These are phyloP conservation scores for Ramaria rubella DNA, from an alignment of 768 basidiomycete species.

Conservation along the genomic window DNA sequence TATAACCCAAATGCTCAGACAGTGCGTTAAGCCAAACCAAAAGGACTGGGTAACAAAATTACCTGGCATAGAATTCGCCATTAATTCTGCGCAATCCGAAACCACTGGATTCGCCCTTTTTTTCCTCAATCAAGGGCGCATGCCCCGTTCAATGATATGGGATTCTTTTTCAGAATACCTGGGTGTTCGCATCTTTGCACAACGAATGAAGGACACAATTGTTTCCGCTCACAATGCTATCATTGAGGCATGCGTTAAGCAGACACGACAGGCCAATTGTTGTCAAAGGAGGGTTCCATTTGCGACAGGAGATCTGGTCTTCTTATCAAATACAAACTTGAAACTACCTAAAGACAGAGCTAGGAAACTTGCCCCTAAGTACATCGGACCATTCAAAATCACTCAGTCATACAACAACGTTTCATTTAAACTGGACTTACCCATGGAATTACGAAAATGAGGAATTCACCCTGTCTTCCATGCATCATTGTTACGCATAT, in stretches of 20 bases:
- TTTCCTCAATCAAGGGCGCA: conserved; percentile 28
- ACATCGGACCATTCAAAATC: conserved; percentile 21
- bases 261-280: conserved; percentile 26
- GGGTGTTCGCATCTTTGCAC: conserved; percentile 25
- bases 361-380: conserved; percentile 30
- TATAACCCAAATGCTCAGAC: conserved; percentile 25
- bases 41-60: no score
- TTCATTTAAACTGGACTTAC: conserved; percentile 11
- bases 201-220: conserved; percentile 22
- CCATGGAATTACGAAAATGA: conserved; percentile 10
- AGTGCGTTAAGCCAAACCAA: conserved; percentile 17
- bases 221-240: conserved; percentile 30
- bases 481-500: conserved; percentile 14
- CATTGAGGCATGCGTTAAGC: conserved; percentile 26
- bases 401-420: conserved; percentile 2
- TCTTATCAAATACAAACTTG: conserved; percentile 24
- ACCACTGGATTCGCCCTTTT: conserved; percentile 33
- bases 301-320: conserved; percentile 22
- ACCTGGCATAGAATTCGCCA: conserved; percentile 32
- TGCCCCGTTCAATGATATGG: conserved; percentile 29
- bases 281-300: conserved; percentile 16
- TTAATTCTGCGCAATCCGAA: conserved; percentile 29
- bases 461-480: conserved; percentile 17
- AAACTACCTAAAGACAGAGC: conserved; percentile 22
- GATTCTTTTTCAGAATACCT: conserved; percentile 18